Evolutionary conservation across 345 rosid genomes (phyloP).

Genomic region (Bruguiera parviflora): DNA sequence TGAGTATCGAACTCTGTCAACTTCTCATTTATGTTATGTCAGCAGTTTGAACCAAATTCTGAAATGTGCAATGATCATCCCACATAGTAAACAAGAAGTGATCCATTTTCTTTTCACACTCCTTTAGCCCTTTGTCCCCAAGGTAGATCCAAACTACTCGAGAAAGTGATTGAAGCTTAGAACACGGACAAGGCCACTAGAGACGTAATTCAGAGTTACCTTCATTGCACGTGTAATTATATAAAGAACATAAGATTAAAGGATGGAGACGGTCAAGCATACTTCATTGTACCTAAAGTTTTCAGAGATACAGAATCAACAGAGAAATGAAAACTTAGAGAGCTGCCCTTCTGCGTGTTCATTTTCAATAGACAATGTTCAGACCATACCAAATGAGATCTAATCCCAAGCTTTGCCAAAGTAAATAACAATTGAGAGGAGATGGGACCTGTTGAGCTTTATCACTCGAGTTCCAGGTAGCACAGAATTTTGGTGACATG

Average conservation of each 20-base stretch:
- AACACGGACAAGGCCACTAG: too few species aligned
- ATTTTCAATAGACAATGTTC: neutral
- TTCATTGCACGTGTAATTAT: too few species aligned
- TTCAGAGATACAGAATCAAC: neutral
- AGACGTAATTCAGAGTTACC: too few species aligned
- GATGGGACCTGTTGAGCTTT: neutral
- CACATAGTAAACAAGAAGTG: too few species aligned
- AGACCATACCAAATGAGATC: neutral
- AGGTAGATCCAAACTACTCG: neutral
- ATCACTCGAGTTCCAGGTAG: slow-evolving; percentile 1
- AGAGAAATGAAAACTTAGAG: neutral
- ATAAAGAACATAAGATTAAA: neutral
- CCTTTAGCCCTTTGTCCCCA: neutral
- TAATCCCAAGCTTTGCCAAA: neutral
- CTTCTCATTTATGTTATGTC: too few species aligned
- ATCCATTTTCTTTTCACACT: neutral
- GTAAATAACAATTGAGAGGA: slow-evolving; percentile 2
- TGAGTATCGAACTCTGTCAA: too few species aligned
- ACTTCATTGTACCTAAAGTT: neutral
- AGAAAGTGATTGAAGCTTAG: neutral
- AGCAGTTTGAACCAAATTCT: too few species aligned
- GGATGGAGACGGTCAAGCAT: neutral
- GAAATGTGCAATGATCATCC: too few species aligned
- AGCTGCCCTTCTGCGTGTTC: neutral
- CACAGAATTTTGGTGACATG: neutral